Conservation (phyloP, 2,329 filamentous ascomycete species). For the Colletotrichum sojae region DNA sequence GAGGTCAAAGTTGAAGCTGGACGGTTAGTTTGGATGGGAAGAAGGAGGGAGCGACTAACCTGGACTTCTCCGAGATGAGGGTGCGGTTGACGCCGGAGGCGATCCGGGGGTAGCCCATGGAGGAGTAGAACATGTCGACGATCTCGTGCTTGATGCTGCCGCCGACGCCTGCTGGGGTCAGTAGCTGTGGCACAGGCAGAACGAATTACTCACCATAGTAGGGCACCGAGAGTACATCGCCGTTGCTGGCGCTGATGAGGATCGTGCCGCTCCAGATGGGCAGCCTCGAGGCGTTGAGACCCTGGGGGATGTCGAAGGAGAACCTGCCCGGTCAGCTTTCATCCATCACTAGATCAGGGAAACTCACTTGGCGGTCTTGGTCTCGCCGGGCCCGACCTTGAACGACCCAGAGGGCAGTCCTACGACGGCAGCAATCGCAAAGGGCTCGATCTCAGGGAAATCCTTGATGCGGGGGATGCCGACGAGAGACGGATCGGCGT, state of each 20-base stretch:
- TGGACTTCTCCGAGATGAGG: slow-evolving; percentile 26
- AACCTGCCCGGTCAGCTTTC: slow-evolving; percentile 30
- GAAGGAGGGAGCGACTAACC: neutral
- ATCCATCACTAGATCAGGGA: neutral
- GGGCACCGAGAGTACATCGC: slow-evolving; percentile 51
- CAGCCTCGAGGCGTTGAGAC: slow-evolving; percentile 47
- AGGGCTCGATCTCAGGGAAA: slow-evolving; percentile 30
- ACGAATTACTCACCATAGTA: slow-evolving; percentile 46
- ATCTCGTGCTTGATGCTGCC: slow-evolving; percentile 37
- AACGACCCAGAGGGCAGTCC: slow-evolving; percentile 35
- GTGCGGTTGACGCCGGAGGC: slow-evolving; percentile 26
- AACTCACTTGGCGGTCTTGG: slow-evolving; percentile 37
- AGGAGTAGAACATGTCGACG: slow-evolving; percentile 25
- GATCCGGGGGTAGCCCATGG: slow-evolving; percentile 29
- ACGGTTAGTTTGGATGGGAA: neutral
- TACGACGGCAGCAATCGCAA: slow-evolving; percentile 24
- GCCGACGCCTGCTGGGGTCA: slow-evolving; percentile 20
- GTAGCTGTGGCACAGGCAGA: neutral
- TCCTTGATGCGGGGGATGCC: slow-evolving; percentile 31
- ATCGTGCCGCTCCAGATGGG: slow-evolving; percentile 53
- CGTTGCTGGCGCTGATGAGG: slow-evolving; percentile 50
- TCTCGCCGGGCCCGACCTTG: slow-evolving; percentile 37
- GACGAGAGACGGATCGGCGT: slow-evolving; percentile 15
- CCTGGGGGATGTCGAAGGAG: slow-evolving; percentile 52
- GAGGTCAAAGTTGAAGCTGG: slow-evolving; percentile 45